Evolutionary conservation across 768 basidiomycete species (phyloP), one percentile per base, ranked within the genome.

Genomic region (Pulveroboletus frians): DNA sequence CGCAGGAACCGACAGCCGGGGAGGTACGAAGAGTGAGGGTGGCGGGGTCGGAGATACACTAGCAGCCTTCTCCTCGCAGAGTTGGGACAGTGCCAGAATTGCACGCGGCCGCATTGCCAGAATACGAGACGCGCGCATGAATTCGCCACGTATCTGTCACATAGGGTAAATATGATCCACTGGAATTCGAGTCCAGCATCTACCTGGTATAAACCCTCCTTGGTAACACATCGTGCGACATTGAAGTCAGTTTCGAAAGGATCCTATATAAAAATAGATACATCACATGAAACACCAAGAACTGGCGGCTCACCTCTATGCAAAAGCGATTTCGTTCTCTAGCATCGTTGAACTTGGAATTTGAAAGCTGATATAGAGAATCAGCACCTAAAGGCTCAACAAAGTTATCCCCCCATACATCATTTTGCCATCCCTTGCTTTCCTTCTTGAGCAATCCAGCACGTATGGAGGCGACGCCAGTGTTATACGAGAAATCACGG

Each of bases 201-300:
- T 61, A 94, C 94, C 36, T 90, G 92, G 62, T 96, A 97, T 47
- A 99, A 74, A 3, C 95, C 95, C 65, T 99, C 95, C 61, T 85
- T 88, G 15, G 95, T 97, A 17, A 98, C 95, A 57, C 94, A 98
- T 57, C 95, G 80, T 9, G 92, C 88, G 40, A 99, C 95, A 58
- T 99, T 99, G 71, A 88, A 99, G 60, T 92, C 84, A n/a, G 77
- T 78, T 65, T 97, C 95, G 62, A 99, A 99, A 3, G 95, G 95
- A 71, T 99, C 95, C 92, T 96, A 46, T 37, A 41, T 13, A 34
- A 4, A 36, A 10, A 26, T 58, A 18, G 39, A 52, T 44, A 40
- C 10, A 42, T 29, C n/a, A 8, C 11, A 37, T 20, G 36, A n/a
- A 44, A 18, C 5, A n/a, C 37, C 20, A 10, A 39, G 27, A 2